phyloP scores from a whole-genome alignment of 2,329 filamentous ascomycete genomes.

The Cryphonectria carpinicola region DNA sequence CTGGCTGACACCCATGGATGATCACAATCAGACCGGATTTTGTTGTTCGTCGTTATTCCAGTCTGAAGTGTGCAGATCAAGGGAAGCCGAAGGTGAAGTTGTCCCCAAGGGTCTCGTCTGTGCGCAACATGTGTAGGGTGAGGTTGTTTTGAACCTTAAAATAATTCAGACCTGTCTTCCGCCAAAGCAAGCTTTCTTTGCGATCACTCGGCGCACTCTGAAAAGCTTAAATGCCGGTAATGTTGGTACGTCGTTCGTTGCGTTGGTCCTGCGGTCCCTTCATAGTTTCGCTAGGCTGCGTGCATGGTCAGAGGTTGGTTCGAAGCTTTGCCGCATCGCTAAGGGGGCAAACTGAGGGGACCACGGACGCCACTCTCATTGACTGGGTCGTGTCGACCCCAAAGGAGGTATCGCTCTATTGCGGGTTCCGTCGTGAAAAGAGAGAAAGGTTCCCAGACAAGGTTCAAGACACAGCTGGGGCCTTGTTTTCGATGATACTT shows the following conservation, averaged over 20 bases:
- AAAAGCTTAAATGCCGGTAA: not conserved
- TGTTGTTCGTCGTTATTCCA: not conserved
- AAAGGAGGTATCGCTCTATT: not conserved
- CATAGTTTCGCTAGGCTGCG: not conserved
- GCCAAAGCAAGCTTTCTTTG: constrained; percentile 7
- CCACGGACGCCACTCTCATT: not conserved
- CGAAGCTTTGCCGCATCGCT: not conserved
- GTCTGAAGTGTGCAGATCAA: constrained; percentile 3
- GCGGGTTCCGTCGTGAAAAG: not conserved
- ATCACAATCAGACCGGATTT: not conserved
- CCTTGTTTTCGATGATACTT: not conserved
- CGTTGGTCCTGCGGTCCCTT: not conserved
- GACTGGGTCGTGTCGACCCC: not conserved
- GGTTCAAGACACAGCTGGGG: not conserved
- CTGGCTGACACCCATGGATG: not conserved
- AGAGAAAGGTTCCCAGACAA: not conserved
- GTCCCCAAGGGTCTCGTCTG: constrained; percentile 16
- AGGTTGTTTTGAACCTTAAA: constrained; percentile 22
- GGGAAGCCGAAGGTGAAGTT: not conserved
- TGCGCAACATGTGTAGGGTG: constrained; percentile 16
- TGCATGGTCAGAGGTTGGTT: not conserved
- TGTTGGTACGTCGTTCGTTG: not conserved
- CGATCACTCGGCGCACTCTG: not conserved
- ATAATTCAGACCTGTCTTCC: not conserved
- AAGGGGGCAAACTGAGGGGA: not conserved